These are phyloP conservation scores for Physcomitrium patens DNA, from an alignment of 225 moss, liverwort and hornwort species.

Conservation along the genomic window DNA sequence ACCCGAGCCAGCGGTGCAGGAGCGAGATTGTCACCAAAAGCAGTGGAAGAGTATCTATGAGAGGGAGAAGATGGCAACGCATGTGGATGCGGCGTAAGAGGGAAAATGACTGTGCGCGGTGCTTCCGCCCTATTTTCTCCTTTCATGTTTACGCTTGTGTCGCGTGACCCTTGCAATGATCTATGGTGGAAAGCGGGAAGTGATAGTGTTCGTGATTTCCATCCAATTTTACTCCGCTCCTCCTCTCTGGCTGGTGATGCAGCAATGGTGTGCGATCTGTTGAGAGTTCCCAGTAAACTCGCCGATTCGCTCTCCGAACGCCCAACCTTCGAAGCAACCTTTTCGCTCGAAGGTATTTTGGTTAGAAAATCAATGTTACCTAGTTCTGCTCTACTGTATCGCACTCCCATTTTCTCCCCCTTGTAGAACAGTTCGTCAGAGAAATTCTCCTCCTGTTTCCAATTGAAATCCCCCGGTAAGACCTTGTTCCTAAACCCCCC, in stretches of 20 bases:
- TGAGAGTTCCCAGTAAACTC: slow-evolving; percentile 25
- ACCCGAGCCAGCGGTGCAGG: slow-evolving; percentile 12
- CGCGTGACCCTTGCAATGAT: neutral
- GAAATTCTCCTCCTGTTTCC: slow-evolving; percentile 34
- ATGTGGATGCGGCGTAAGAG: neutral
- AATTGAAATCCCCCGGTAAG: slow-evolving; percentile 4
- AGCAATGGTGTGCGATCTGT: slow-evolving; percentile 26
- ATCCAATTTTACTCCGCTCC: neutral
- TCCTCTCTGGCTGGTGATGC: neutral
- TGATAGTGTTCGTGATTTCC: slow-evolving; percentile 31
- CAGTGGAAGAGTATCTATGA: slow-evolving; percentile 24
- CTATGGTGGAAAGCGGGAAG: slow-evolving; percentile 24
- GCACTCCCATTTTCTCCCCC: slow-evolving; percentile 42
- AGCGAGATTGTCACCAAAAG: slow-evolving; percentile 20
- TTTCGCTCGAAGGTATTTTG: neutral
- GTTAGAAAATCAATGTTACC: slow-evolving; percentile 27
- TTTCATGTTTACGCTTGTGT: neutral
- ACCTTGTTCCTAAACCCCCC: slow-evolving; percentile 12
- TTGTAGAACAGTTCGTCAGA: slow-evolving; percentile 40
- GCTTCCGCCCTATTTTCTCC: slow-evolving; percentile 23
- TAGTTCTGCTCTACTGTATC: slow-evolving; percentile 28
- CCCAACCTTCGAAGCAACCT: neutral
- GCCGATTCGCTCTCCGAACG: slow-evolving; percentile 22
- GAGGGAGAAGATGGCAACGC: slow-evolving; percentile 32
- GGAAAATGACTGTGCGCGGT: slow-evolving; percentile 6